phyloP scores from a whole-genome alignment of 2,329 filamentous ascomycete species.

The Xylaria sp. region DNA sequence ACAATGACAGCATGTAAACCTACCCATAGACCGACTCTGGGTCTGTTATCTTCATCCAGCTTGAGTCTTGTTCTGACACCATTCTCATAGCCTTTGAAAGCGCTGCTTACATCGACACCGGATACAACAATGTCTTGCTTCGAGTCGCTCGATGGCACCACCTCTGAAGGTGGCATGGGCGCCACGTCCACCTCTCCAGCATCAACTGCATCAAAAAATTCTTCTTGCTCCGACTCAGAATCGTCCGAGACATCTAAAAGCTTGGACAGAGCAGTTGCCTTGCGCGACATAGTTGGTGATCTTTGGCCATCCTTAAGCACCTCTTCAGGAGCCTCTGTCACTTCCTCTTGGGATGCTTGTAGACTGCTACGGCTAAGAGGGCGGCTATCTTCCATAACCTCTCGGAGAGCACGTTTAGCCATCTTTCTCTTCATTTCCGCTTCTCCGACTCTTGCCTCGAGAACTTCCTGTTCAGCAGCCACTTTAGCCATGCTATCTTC shows the following conservation, averaged over 20 bases:
- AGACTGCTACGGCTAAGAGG: constrained; percentile 50
- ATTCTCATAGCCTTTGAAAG: constrained; percentile 92
- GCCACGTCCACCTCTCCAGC: constrained; percentile 89
- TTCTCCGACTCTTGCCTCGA: constrained; percentile 88
- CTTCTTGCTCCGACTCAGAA: constrained; percentile 84
- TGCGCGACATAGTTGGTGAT: constrained; percentile 62
- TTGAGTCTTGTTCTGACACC: constrained; percentile 82
- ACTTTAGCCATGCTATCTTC: constrained; percentile 99
- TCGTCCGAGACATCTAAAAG: constrained; percentile 78
- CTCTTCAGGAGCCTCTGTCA: constrained; percentile 52
- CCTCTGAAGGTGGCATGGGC: constrained; percentile 66
- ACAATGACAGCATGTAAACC: constrained; percentile 49
- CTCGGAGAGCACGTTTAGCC: constrained; percentile 88
- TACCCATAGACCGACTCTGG: constrained; percentile 97
- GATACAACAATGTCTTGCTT: constrained; percentile 61
- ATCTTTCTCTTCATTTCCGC: constrained; percentile 89
- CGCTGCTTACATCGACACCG: constrained; percentile 74
- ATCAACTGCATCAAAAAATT: constrained; percentile 98
- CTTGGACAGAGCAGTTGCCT: constrained; percentile 75
- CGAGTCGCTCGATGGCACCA: constrained; percentile 53
- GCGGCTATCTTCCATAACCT: constrained; percentile 74
- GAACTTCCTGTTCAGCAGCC: constrained; percentile 91
- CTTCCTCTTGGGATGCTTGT: constrained; percentile 44
- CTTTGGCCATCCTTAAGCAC: constrained; percentile 51
- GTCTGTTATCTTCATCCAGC: constrained; percentile 90